Base-by-base conservation (phyloP, 1,139 yeast species). In the Ogataea hybrid region DNA sequence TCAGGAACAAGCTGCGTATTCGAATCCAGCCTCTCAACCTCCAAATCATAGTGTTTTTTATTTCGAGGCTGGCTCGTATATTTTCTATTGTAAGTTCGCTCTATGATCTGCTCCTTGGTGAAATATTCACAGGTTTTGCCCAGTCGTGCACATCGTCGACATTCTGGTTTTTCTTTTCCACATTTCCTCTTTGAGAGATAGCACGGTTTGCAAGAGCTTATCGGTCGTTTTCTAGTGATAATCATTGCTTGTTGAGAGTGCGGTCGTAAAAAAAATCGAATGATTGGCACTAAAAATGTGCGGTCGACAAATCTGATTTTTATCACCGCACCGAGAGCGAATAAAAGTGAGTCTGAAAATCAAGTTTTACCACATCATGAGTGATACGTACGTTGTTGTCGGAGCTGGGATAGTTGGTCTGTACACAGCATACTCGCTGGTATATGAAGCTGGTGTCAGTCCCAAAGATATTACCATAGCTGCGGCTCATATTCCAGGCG, bases 401-500 rank as follows among this genome's bases (percentile, higher is more conserved):
- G 64, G 64, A 14, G 43, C 87, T 3, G 95, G 95, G 12, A 79
- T 84, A 35, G 68, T 81, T 42, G 94, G 94, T 21, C 70, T 85
- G 23, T 78, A 77, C 50, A 83, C 89, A 35, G 70, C 79, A 2
- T 28, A 41, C 17, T 35, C 39, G 25, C 28, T 84, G 72, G 39
- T 68, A 78, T 29, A 64, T 80, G 25, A 66, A 73, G 70, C 70
- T 1, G 20, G 25, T 3, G 71, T 75, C 6, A 49, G 63, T 6
- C 75, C 77, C 1, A 44, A 58, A 6, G 65, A 75, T 11, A 71
- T 84, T 47, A 70, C 78, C 4, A 71, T 84, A 6, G 53, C 81
- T 17, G 90, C 85, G 2, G 77, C 81, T 53, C 73, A 69, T 50
- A 59, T 81, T 36, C 92, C 94, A 2, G 94, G 92, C 5, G 94